Conservation (phyloP, 2,329 filamentous ascomycete species). For the Byssoonygena ceratinophila region DNA sequence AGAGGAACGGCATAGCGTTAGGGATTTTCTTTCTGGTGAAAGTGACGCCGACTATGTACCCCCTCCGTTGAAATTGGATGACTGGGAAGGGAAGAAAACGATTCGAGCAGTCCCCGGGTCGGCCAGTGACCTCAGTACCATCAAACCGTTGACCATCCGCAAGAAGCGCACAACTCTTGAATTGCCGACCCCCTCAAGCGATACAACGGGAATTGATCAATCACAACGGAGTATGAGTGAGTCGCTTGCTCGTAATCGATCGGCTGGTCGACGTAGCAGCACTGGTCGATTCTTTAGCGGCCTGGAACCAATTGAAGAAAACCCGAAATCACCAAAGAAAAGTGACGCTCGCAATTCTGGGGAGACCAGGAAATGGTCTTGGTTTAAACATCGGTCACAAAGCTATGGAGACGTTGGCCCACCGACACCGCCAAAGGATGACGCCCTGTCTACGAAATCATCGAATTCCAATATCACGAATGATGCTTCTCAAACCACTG, state of each 20-base stretch:
- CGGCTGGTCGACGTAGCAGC: conserved; percentile 6
- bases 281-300: conserved; percentile 21
- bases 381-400: conserved; percentile 34
- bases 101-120: conserved; percentile 49
- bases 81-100: conserved; percentile 33
- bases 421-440: conserved; percentile 20
- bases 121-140: conserved; percentile 36
- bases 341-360: conserved; percentile 17
- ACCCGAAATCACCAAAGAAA: conserved; percentile 27
- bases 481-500: conserved; percentile 7
- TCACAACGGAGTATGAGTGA: neutral
- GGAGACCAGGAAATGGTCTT: conserved; percentile 38
- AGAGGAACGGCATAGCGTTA: conserved; percentile 10
- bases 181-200: conserved; percentile 11
- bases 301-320: conserved; percentile 38
- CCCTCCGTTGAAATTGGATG: conserved; percentile 10
- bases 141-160: conserved; percentile 47
- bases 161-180: conserved; percentile 30
- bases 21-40: conserved; percentile 7
- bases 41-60: conserved; percentile 7
- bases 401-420: conserved; percentile 20
- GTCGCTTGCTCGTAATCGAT: neutral
- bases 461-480: conserved; percentile 18
- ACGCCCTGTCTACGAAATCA: conserved; percentile 20
- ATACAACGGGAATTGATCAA: neutral